phyloP scores from a whole-genome alignment of 2,329 filamentous ascomycete species.

The Chrysoporthe cubensis region DNA sequence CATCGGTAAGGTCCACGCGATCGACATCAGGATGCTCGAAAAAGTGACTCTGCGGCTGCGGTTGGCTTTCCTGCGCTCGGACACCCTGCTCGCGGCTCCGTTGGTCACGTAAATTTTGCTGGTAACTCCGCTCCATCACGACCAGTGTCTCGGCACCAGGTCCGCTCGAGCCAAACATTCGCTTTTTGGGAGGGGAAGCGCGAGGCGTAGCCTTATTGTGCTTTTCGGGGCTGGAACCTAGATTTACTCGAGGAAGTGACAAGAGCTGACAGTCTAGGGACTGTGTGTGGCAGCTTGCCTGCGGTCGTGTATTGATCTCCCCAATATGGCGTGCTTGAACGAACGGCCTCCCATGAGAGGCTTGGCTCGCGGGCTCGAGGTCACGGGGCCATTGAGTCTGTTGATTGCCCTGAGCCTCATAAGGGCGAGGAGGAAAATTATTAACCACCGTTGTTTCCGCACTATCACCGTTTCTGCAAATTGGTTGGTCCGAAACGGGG shows the following conservation, averaged over 20 bases:
- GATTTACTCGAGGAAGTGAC: neutral
- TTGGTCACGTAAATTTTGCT: slow-evolving; percentile 35
- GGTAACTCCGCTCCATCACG: slow-evolving; percentile 37
- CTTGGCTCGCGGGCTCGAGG: neutral
- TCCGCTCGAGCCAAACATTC: slow-evolving; percentile 40
- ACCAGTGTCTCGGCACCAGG: slow-evolving; percentile 34
- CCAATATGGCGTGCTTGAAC: neutral
- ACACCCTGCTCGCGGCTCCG: slow-evolving; percentile 24
- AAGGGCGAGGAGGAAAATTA: neutral
- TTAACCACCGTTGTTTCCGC: neutral
- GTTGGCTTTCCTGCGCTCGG: slow-evolving; percentile 3
- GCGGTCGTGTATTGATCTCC: neutral
- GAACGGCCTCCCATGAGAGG: neutral
- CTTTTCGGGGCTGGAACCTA: neutral
- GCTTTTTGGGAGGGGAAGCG: slow-evolving; percentile 35
- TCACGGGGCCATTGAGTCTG: neutral
- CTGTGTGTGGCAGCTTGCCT: neutral
- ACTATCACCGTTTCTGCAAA: neutral
- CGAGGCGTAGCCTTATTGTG: neutral
- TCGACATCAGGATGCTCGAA: neutral
- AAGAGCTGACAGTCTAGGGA: neutral
- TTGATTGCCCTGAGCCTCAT: neutral
- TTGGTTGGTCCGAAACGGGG: too few species aligned
- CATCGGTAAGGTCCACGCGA: slow-evolving; percentile 6
- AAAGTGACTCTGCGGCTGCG: neutral